Evolutionary conservation across 352 stramenopile species (phyloP), one percentile per base, ranked within the genome.

Genomic region (Blastocystis sp.): DNA sequence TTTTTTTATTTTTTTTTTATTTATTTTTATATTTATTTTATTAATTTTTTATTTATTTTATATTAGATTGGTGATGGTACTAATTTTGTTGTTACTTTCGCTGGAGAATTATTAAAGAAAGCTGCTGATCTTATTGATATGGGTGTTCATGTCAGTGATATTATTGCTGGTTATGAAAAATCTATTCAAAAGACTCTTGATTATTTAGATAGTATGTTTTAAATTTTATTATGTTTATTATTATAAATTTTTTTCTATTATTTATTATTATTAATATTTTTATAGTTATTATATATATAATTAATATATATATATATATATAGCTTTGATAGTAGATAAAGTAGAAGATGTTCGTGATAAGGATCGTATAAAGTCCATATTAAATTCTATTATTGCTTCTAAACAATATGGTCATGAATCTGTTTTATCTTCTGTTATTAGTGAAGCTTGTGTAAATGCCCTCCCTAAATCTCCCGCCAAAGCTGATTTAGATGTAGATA

Each of bases 381-480:
- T 97, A 45, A 78, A 80, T 64, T 89, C 87, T 28, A 86, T 94
- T 34, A 70, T 97, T 45, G 85, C 78, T 34, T 88, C 88, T 55
- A 98, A 98, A 76, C 86, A 96, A 69, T 92, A 92, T 72, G 89
- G 89, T 47, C 90, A 86, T 55, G 81, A 96, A 65, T 79, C 88
- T 23, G 69, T 93, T 23, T 73, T 98, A 31, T 78, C 82, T 13
- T 77, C 83, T 19, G 77, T 96, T 11, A 85, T 97, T 31, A 81
- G 82, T 0, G 72, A 95, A 59, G 91, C 89, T 9, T 93, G 82
- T 68, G 70, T 95, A 34, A 86, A 80, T 40, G 85, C 90, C 47
- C 90, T 94, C 71, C 83, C 81, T 45, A 65, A 67, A 10, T 65
- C 21, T 52, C 58, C 67, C n/a, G 81, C 80, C 56, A 79, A 80